phyloP scores from a whole-genome alignment of 306 rosid species.

The Senna siamea region DNA sequence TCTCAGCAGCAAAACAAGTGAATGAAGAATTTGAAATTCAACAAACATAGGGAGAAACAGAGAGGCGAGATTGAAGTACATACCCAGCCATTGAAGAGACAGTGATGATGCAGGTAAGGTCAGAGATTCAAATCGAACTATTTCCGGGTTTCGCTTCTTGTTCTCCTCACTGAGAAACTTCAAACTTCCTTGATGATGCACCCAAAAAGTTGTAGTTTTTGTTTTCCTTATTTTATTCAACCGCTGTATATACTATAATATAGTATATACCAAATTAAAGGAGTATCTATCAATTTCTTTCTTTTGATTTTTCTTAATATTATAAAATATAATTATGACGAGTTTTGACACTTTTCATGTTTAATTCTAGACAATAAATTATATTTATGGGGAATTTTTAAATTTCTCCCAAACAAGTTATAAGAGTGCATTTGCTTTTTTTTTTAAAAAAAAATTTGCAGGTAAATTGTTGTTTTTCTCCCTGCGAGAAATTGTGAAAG shows the following conservation, averaged over 20 bases:
- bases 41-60: neutral
- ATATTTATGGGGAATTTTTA: neutral
- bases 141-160: neutral
- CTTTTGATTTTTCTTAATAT: too few relatives aligned
- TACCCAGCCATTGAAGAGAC: conserved; percentile 63
- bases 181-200: neutral
- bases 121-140: conserved; percentile 24
- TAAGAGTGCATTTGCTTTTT: too few relatives aligned
- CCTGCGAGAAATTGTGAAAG: neutral
- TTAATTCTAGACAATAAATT: too few relatives aligned
- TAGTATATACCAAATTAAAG: neutral
- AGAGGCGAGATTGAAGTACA: conserved; percentile 5
- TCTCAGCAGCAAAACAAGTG: conserved; percentile 5
- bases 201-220: neutral
- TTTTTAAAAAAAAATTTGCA: too few relatives aligned
- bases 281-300: neutral
- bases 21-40: neutral
- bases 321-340: neutral
- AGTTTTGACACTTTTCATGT: neutral
- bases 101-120: conserved; percentile 4
- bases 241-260: too few relatives aligned
- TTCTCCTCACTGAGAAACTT: neutral
- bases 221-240: neutral
- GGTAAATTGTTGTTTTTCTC: neutral
- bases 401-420: neutral